Conservation (phyloP, 805 yeast genomes). For the Naumovozyma baii region DNA sequence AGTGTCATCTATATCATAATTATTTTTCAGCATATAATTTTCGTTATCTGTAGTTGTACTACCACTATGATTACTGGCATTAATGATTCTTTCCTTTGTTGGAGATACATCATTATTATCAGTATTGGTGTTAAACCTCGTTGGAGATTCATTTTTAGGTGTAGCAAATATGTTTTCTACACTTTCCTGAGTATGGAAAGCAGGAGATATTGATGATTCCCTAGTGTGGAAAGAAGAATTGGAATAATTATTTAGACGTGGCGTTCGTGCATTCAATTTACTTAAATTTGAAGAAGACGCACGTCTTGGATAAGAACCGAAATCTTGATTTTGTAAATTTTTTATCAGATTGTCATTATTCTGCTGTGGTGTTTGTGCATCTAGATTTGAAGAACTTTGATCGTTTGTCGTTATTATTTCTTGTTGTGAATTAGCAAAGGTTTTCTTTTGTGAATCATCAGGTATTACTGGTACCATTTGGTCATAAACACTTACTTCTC, state of each 20-base stretch:
- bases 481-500: slow-evolving; percentile 6
- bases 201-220: slow-evolving; percentile 21
- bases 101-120: slow-evolving; percentile 7
- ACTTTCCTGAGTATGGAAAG: slow-evolving; percentile 12
- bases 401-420: background rate
- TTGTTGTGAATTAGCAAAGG: background rate
- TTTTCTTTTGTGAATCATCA: background rate
- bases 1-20: slow-evolving; percentile 24
- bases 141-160: slow-evolving; percentile 10
- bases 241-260: slow-evolving; percentile 1
- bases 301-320: slow-evolving; percentile 24
- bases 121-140: slow-evolving; percentile 7
- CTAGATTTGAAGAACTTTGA: background rate
- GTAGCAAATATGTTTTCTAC: slow-evolving; percentile 20
- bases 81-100: slow-evolving; percentile 6
- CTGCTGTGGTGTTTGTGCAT: background rate
- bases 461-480: slow-evolving; percentile 7
- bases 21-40: slow-evolving; percentile 19
- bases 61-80: slow-evolving; percentile 12
- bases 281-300: slow-evolving; percentile 6
- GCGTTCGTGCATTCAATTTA: background rate
- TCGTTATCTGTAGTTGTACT: slow-evolving; percentile 7
- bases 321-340: slow-evolving; percentile 20
- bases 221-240: slow-evolving; percentile 18
- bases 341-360: slow-evolving; percentile 14